A percentile compares a stretch with the other conserved stretches of the same genome.
Evolutionary conservation across 768 basidiomycete genomes (phyloP).

Genomic region (Mrakia hoshinonis): DNA sequence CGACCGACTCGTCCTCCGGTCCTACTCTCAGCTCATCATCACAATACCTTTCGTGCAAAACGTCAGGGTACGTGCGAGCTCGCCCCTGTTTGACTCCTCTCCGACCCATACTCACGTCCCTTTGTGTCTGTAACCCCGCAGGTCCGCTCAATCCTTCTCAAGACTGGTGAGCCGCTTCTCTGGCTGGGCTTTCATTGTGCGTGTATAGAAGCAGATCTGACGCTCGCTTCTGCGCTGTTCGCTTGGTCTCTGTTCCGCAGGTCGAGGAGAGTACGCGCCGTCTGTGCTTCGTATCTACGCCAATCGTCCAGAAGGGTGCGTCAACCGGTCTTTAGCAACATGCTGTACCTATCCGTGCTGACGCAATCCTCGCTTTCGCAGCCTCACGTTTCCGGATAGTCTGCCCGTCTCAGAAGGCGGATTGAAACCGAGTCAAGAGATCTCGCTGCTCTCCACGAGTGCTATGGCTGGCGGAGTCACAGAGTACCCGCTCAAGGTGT

Average conservation of each 20-base stretch:
- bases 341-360: too few species aligned
- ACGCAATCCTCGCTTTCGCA: too few species aligned
- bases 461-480: conserved; percentile 15
- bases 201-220: too few species aligned
- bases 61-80: background rate
- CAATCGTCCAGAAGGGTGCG: conserved; percentile 20
- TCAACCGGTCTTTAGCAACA: background rate
- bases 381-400: conserved; percentile 17
- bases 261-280: conserved; percentile 18
- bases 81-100: background rate
- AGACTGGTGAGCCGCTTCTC: conserved; percentile 5
- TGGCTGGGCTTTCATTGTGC: too few species aligned
- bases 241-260: conserved; percentile 12
- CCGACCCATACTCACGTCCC: background rate
- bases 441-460: conserved; percentile 10
- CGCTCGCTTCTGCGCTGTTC: background rate
- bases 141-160: conserved; percentile 13
- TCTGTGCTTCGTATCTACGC: conserved; percentile 19
- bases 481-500: conserved; percentile 29
- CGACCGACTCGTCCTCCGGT: background rate
- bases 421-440: conserved; percentile 27
- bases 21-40: conserved; percentile 26
- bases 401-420: conserved; percentile 1
- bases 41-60: conserved; percentile 23
- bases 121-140: background rate